Conservation (phyloP, 257 asterid species). For the Gentiana macrophylla region DNA sequence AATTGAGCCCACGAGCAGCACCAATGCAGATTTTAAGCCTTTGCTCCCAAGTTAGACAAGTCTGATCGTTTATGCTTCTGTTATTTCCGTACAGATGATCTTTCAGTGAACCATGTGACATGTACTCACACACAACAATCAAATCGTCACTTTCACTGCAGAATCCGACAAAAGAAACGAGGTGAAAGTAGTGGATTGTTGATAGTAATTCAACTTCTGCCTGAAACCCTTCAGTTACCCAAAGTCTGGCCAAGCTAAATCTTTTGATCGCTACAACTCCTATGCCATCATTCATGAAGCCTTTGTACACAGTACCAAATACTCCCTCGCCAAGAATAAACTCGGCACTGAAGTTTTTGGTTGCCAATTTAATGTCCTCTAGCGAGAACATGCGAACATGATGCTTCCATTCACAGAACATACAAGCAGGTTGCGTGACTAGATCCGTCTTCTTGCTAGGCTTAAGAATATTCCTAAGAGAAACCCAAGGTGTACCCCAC, state of each 20-base stretch:
- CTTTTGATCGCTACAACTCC: background rate
- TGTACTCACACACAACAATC: background rate
- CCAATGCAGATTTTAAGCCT: constrained; percentile 9
- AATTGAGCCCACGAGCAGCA: constrained; percentile 3
- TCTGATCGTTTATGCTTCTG: no score
- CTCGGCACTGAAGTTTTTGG: background rate
- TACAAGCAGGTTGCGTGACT: no score
- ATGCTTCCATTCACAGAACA: no score
- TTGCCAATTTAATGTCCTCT: no score
- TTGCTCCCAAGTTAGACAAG: background rate
- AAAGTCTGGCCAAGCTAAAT: background rate
- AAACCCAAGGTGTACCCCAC: background rate
- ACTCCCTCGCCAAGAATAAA: no score
- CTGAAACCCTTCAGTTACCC: background rate
- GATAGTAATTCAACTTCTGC: background rate
- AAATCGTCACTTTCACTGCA: background rate
- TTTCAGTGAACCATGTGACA: background rate
- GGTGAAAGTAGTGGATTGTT: background rate
- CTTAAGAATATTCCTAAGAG: no score
- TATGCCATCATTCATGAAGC: no score
- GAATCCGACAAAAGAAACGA: no score
- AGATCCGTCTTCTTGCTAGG: no score
- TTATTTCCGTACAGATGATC: background rate
- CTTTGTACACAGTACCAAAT: background rate
- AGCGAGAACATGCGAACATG: background rate